These are phyloP conservation scores for Diplocarpon rosae DNA, from an alignment of 2,329 filamentous ascomycete species.

Conservation along the genomic window DNA sequence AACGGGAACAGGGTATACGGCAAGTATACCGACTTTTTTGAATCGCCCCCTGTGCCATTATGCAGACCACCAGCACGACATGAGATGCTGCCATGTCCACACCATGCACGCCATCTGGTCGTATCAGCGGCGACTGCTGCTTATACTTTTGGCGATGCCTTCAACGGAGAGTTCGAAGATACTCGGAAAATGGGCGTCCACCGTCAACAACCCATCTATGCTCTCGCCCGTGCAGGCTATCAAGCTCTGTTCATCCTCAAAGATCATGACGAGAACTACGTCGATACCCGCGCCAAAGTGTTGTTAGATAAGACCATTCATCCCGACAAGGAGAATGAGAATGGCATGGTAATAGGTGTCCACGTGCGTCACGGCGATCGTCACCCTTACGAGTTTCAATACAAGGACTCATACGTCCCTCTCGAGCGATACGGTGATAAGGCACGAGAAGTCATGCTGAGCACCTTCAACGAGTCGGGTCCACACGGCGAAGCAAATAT, in stretches of 20 bases:
- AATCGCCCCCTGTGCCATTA: slow-evolving; percentile 48
- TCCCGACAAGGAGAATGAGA: slow-evolving; percentile 32
- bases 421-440: slow-evolving; percentile 53
- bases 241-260: slow-evolving; percentile 63
- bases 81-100: slow-evolving; percentile 71
- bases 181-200: slow-evolving; percentile 37
- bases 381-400: slow-evolving; percentile 68
- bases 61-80: slow-evolving; percentile 64
- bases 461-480: slow-evolving; percentile 33
- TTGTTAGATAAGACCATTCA: slow-evolving; percentile 37
- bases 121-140: slow-evolving; percentile 58
- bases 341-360: slow-evolving; percentile 51
- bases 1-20: slow-evolving; percentile 54
- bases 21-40: slow-evolving; percentile 61
- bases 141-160: slow-evolving; percentile 50
- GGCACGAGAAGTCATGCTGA: slow-evolving; percentile 44
- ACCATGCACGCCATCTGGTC: slow-evolving; percentile 62
- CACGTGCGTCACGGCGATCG: slow-evolving; percentile 74
- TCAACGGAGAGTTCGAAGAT: slow-evolving; percentile 43
- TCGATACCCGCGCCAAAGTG: slow-evolving; percentile 44
- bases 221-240: slow-evolving; percentile 58
- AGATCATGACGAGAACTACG: slow-evolving; percentile 54
- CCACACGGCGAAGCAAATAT: slow-evolving; percentile 28
- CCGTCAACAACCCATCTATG: slow-evolving; percentile 51
- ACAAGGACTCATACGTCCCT: slow-evolving; percentile 68